A percentile compares a stretch with the other conserved stretches of the same genome.
phyloP scores from a whole-genome alignment of 768 basidiomycete species.

The Termitomyces sp. region DNA sequence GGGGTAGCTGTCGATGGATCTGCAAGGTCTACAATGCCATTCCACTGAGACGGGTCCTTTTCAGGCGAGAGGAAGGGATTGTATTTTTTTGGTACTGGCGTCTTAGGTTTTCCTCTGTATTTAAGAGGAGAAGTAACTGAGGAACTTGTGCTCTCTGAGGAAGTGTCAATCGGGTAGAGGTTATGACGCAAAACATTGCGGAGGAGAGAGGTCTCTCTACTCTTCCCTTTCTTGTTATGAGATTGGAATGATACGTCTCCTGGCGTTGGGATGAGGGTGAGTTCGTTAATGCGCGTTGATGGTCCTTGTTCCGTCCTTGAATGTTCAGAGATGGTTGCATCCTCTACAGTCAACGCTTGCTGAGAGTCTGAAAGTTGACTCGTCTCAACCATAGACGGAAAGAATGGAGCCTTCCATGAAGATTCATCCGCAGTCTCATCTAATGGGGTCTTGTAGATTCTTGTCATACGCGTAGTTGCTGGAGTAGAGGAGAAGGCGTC shows the following conservation, averaged over 20 bases:
- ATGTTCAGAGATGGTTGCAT: constrained; percentile 18
- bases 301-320: constrained; percentile 12
- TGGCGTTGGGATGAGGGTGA: constrained; percentile 15
- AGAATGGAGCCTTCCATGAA: constrained; percentile 71
- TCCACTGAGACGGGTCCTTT: constrained; percentile 51
- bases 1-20: constrained; percentile 48
- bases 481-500: constrained; percentile 80
- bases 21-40: constrained; percentile 68
- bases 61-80: constrained; percentile 60
- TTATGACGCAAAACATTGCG: constrained; percentile 50
- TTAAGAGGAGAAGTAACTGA: constrained; percentile 44
- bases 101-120: constrained; percentile 46
- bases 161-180: constrained; percentile 36
- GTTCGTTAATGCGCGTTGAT: constrained; percentile 15
- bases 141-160: constrained; percentile 26
- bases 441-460: constrained; percentile 31
- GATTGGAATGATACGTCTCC: constrained; percentile 9
- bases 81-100: constrained; percentile 46
- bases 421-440: constrained; percentile 38
- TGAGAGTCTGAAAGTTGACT: constrained; percentile 48
- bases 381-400: constrained; percentile 67
- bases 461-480: constrained; percentile 39
- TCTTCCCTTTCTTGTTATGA: constrained; percentile 40
- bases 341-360: constrained; percentile 45
- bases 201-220: constrained; percentile 36